phyloP scores from a whole-genome alignment of 2,329 filamentous ascomycete species.

The Aureobasidium sp. region DNA sequence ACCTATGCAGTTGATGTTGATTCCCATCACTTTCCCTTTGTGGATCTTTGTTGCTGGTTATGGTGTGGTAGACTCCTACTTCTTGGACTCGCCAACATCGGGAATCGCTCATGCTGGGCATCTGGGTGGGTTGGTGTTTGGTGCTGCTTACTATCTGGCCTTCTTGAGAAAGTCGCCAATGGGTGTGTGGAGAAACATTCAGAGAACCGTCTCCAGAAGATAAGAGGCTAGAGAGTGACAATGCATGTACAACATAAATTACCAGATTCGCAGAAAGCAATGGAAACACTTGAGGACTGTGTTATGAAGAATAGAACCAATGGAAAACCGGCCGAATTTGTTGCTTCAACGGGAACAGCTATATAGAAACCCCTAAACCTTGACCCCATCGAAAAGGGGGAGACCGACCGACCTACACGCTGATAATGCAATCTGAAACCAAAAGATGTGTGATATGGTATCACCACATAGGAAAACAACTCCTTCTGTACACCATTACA shows the following conservation, averaged over 20 bases:
- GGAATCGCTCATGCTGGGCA: conserved; percentile 35
- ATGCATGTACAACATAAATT: not conserved
- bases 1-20: conserved; percentile 27
- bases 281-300: too few relatives aligned
- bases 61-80: conserved; percentile 30
- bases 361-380: not conserved
- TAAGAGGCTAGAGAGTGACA: not conserved
- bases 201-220: not conserved
- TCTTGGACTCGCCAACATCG: conserved; percentile 24
- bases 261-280: not conserved
- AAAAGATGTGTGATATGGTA: conserved; percentile 5
- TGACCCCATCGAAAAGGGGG: not conserved
- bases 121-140: conserved; percentile 35
- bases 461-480: conserved; percentile 1
- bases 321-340: not conserved
- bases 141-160: conserved; percentile 15
- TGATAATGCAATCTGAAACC: conserved; percentile 10
- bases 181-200: not conserved
- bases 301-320: not conserved
- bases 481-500: not conserved
- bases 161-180: not conserved
- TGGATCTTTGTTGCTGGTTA: conserved; percentile 29
- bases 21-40: conserved; percentile 31
- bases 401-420: not conserved
- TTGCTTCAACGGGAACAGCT: not conserved